A percentile compares a stretch with the other conserved stretches of the same genome.
phyloP scores from a whole-genome alignment of 2,329 filamentous ascomycete species.

The Cercospora berteroae region DNA sequence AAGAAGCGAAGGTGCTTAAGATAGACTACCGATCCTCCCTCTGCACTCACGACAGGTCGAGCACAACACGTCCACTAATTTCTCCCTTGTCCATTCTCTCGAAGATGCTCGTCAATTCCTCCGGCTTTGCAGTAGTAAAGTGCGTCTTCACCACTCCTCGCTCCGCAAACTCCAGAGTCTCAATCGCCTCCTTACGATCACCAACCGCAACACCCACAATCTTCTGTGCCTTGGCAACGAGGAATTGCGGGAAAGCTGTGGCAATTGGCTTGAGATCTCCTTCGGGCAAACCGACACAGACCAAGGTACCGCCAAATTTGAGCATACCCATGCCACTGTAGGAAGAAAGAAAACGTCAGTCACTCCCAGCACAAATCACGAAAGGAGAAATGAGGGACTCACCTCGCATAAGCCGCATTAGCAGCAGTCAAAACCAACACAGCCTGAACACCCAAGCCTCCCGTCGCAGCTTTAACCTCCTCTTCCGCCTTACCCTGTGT shows the following conservation, averaged over 20 bases:
- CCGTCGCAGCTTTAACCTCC: slow-evolving; percentile 57
- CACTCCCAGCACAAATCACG: not conserved
- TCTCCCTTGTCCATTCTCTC: slow-evolving; percentile 48
- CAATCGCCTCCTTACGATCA: slow-evolving; percentile 49
- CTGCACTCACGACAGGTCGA: slow-evolving; percentile 39
- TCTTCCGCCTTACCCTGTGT: slow-evolving; percentile 54
- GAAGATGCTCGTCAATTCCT: slow-evolving; percentile 47
- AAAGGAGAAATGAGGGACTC: slow-evolving; percentile 3
- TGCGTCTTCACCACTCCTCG: slow-evolving; percentile 50
- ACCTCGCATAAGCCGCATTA: slow-evolving; percentile 48
- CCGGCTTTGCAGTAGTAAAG: slow-evolving; percentile 48
- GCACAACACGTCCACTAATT: slow-evolving; percentile 49
- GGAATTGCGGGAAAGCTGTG: slow-evolving; percentile 41
- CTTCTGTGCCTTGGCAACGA: slow-evolving; percentile 45
- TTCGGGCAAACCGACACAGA: slow-evolving; percentile 49
- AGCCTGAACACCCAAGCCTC: slow-evolving; percentile 59
- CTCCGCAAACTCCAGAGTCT: slow-evolving; percentile 48
- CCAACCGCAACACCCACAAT: slow-evolving; percentile 51
- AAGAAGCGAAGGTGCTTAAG: not conserved
- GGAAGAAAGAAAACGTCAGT: not conserved
- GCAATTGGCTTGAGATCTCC: slow-evolving; percentile 48
- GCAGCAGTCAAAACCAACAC: slow-evolving; percentile 56
- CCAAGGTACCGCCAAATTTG: slow-evolving; percentile 43
- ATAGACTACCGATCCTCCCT: not conserved
- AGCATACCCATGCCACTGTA: slow-evolving; percentile 41